These are phyloP conservation scores for Plasmodium relictum DNA, from an alignment of 169 alveolate genomes.

Conservation along the genomic window DNA sequence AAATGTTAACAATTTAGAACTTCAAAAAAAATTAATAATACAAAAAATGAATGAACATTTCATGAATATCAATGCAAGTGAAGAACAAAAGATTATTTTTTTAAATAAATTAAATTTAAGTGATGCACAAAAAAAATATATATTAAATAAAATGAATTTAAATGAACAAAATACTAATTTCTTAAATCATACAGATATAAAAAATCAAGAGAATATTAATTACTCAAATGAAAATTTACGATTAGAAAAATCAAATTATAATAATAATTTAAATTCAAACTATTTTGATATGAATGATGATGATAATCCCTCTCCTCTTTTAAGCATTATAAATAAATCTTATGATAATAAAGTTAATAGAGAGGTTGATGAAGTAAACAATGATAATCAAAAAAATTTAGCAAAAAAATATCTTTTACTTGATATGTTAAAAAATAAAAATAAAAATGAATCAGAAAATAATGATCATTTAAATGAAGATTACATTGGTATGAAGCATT, in stretches of 20 bases:
- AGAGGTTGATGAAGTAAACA: background rate
- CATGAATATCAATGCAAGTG: conserved; percentile 1
- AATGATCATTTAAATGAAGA: background rate
- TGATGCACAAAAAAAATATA: conserved; percentile 6
- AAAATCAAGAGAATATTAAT: background rate
- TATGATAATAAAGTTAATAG: background rate
- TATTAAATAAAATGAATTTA: background rate
- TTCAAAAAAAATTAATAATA: conserved; percentile 11
- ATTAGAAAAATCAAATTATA: too few relatives aligned
- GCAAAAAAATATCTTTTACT: conserved; percentile 16
- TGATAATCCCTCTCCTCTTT: conserved; percentile 16
- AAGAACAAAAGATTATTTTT: conserved; percentile 12
- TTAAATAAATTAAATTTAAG: background rate
- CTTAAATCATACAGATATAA: background rate
- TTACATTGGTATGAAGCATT: background rate
- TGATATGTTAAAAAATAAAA: conserved; percentile 20
- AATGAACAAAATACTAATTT: background rate
- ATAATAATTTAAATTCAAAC: too few relatives aligned
- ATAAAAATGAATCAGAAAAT: background rate
- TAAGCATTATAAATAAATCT: conserved; percentile 22
- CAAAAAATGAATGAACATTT: conserved; percentile 33
- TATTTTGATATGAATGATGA: background rate
- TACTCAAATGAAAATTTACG: too few relatives aligned
- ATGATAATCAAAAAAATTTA: background rate
- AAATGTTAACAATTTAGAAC: background rate